Conservation (phyloP, 768 basidiomycete species). For the Xerocomellus intermedius region DNA sequence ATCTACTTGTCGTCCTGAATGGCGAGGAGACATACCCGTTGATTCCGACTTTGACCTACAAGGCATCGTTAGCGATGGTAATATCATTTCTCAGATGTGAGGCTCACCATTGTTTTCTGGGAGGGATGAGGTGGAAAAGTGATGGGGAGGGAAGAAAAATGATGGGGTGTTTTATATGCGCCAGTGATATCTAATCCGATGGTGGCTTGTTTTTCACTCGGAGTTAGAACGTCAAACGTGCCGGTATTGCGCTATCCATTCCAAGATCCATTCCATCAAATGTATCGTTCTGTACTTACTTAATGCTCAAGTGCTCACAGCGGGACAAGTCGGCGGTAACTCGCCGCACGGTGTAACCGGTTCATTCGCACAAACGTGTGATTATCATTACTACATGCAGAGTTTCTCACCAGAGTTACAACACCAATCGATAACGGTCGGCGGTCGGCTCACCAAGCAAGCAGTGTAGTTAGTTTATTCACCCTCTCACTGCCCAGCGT, state of each 20-base stretch:
- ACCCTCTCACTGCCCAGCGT: neutral
- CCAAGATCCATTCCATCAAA: too few relatives aligned
- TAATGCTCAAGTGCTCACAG: too few relatives aligned
- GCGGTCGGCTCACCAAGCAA: neutral
- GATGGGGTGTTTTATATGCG: slow-evolving; percentile 28
- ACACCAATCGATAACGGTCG: neutral
- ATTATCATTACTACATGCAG: neutral
- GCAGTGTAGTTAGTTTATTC: neutral
- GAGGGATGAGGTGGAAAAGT: slow-evolving; percentile 2
- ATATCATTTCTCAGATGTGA: neutral
- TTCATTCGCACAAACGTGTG: slow-evolving; percentile 10
- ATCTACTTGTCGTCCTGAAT: slow-evolving; percentile 1
- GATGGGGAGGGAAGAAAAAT: neutral
- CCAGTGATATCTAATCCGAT: slow-evolving; percentile 22
- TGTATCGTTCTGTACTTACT: neutral
- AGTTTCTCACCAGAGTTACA: neutral
- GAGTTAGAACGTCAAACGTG: slow-evolving; percentile 24
- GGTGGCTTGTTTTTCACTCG: slow-evolving; percentile 17
- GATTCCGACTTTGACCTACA: slow-evolving; percentile 85
- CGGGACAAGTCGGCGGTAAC: slow-evolving; percentile 12
- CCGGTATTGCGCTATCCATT: neutral
- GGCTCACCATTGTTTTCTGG: slow-evolving; percentile 25
- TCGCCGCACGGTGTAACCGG: neutral
- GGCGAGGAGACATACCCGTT: slow-evolving; percentile 68
- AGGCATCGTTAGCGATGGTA: slow-evolving; percentile 2